Evolutionary conservation across 306 rosid genomes (phyloP).

Genomic region (Vicia sativa): DNA sequence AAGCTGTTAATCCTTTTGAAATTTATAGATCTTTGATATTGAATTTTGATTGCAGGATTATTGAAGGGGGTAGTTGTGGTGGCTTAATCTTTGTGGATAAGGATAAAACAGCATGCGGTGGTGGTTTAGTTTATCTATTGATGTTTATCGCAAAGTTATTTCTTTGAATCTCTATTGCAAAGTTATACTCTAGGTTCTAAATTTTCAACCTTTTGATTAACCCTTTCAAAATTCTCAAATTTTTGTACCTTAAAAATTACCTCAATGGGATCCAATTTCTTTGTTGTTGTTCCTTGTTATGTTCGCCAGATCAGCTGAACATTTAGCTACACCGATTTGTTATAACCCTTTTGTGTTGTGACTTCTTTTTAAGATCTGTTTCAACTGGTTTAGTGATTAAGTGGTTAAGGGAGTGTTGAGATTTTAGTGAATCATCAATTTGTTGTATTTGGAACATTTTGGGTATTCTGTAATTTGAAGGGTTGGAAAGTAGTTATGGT

Average conservation of each 20-base stretch:
- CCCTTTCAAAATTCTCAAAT: conserved; percentile 4
- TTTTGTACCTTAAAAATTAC: neutral
- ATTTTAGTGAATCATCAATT: conserved; percentile 10
- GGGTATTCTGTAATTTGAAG: conserved; percentile 46
- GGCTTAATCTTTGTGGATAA: conserved; percentile 52
- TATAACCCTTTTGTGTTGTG: conserved; percentile 12
- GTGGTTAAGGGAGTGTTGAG: conserved; percentile 21
- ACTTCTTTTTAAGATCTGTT: conserved; percentile 22
- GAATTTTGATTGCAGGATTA: conserved; percentile 45
- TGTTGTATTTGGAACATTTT: conserved; percentile 45
- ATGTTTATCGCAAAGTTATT: conserved; percentile 76
- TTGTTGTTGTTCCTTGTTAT: conserved; percentile 90
- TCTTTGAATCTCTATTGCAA: conserved; percentile 87
- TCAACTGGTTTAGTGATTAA: neutral
- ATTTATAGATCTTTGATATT: conserved; percentile 38
- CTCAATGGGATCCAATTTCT: conserved; percentile 89
- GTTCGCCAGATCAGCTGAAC: conserved; percentile 97
- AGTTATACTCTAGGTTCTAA: conserved; percentile 77
- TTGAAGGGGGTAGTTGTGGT: conserved; percentile 33
- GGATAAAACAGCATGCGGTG: conserved; percentile 92
- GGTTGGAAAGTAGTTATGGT: conserved; percentile 92
- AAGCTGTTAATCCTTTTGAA: neutral
- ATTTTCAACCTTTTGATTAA: neutral
- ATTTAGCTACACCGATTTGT: conserved; percentile 8
- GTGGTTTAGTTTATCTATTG: conserved; percentile 79